Conservation (phyloP, 768 basidiomycete genomes). For the Psilocybe tampanensis region DNA sequence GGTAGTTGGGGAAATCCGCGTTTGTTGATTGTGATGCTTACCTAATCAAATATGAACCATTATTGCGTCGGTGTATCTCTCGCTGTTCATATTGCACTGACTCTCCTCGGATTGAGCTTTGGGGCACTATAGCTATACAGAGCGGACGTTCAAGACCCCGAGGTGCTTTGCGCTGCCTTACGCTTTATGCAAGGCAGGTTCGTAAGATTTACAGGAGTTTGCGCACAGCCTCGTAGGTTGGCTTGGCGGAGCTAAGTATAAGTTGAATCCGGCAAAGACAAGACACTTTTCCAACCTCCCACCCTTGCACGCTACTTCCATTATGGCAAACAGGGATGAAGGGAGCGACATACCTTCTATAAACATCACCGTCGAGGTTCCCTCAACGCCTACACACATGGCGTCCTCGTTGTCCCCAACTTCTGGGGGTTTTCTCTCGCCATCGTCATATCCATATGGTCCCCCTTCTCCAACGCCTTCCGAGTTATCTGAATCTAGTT, state of each 20-base stretch:
- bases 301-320: background rate
- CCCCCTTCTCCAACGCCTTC: constrained; percentile 19
- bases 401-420: constrained; percentile 15
- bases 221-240: constrained; percentile 2
- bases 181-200: too few species aligned
- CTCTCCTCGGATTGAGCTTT: too few species aligned
- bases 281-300: constrained; percentile 1
- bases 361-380: constrained; percentile 29
- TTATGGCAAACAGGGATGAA: constrained; percentile 22
- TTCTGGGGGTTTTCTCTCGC: constrained; percentile 23
- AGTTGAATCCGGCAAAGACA: background rate
- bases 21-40: too few species aligned
- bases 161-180: too few species aligned
- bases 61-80: too few species aligned
- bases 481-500: constrained; percentile 26
- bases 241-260: constrained; percentile 6
- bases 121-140: too few species aligned
- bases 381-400: constrained; percentile 18
- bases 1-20: too few species aligned
- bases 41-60: too few species aligned
- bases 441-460: constrained; percentile 13
- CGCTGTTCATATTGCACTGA: too few species aligned
- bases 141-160: too few species aligned
- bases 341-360: constrained; percentile 30
- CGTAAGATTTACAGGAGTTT: too few species aligned